Conservation (phyloP, 1,284 basidiomycete species). For the Apiotrichum brassicae region DNA sequence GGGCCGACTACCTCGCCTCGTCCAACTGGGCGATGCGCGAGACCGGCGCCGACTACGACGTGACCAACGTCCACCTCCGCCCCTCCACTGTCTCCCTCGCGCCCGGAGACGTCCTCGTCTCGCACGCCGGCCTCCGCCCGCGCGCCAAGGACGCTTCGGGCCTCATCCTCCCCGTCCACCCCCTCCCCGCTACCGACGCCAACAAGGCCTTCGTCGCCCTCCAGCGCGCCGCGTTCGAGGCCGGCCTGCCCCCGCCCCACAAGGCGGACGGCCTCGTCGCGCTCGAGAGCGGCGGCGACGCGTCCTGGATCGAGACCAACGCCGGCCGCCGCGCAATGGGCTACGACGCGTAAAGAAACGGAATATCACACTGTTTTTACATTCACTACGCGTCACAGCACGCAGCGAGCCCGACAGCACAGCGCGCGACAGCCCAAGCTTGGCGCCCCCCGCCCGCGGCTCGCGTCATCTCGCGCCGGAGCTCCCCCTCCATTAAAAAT, state of each 20-base stretch:
- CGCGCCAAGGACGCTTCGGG: constrained; percentile 8
- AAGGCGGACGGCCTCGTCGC: constrained; percentile 17
- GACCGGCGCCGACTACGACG: constrained; percentile 14
- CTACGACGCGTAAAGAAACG: constrained; percentile 19
- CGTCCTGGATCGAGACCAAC: constrained; percentile 17
- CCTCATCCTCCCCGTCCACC: constrained; percentile 31
- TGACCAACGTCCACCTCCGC: constrained; percentile 23
- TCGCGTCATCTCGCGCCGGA: no score
- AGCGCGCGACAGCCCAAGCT: no score
- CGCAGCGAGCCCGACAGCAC: no score
- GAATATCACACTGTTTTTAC: no score
- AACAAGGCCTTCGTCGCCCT: constrained; percentile 20
- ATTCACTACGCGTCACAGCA: no score
- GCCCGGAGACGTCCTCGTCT: constrained; percentile 38
- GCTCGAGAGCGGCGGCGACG: constrained; percentile 25
- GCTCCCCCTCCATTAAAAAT: no score
- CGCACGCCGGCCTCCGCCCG: constrained; percentile 27
- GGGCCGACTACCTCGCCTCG: constrained; percentile 27
- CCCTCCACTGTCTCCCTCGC: constrained; percentile 21
- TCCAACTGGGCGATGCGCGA: constrained; percentile 30
- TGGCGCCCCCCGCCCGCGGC: no score
- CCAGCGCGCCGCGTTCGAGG: constrained; percentile 35
- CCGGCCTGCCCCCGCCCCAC: constrained; percentile 33
- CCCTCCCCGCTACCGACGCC: constrained; percentile 19
- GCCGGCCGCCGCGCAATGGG: constrained; percentile 37